Evolutionary conservation across 2,329 filamentous ascomycete species (phyloP).

Genomic region (Beauveria sp.): DNA sequence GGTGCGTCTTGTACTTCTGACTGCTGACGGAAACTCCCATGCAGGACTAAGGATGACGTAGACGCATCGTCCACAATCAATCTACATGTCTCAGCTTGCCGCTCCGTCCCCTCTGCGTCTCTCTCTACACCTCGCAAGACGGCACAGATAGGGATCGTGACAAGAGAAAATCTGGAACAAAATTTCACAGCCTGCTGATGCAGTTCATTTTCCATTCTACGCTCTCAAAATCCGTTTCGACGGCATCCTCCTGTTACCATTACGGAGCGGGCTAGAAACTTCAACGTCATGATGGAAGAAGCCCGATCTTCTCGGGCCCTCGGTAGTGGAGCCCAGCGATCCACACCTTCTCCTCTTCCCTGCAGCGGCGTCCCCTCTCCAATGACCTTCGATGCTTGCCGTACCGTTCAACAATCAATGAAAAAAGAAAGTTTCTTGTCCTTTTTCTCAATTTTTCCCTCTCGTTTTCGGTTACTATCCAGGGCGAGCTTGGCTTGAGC

Average conservation of each 20-base stretch:
- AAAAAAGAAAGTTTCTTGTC: not conserved
- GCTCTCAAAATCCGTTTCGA: not conserved
- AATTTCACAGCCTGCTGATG: too few species aligned
- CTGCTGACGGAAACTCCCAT: too few species aligned
- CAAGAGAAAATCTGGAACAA: too few species aligned
- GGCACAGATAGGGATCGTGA: too few species aligned
- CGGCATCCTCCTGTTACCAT: not conserved
- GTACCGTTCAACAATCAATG: not conserved
- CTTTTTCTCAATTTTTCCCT: not conserved
- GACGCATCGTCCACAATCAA: not conserved
- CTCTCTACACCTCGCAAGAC: not conserved
- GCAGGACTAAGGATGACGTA: not conserved
- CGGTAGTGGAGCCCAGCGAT: not conserved
- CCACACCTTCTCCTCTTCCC: not conserved
- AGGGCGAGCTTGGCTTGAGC: not conserved
- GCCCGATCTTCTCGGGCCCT: slow-evolving; percentile 7
- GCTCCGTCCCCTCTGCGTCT: not conserved
- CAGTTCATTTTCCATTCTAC: too few species aligned
- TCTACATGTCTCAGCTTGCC: not conserved
- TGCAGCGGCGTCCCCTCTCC: not conserved
- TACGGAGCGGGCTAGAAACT: not conserved
- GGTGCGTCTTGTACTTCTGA: too few species aligned
- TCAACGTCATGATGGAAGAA: not conserved
- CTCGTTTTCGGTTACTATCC: not conserved
- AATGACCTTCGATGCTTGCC: not conserved